Base-by-base conservation (phyloP, 352 stramenopile species). In the Pythium brassicae region DNA sequence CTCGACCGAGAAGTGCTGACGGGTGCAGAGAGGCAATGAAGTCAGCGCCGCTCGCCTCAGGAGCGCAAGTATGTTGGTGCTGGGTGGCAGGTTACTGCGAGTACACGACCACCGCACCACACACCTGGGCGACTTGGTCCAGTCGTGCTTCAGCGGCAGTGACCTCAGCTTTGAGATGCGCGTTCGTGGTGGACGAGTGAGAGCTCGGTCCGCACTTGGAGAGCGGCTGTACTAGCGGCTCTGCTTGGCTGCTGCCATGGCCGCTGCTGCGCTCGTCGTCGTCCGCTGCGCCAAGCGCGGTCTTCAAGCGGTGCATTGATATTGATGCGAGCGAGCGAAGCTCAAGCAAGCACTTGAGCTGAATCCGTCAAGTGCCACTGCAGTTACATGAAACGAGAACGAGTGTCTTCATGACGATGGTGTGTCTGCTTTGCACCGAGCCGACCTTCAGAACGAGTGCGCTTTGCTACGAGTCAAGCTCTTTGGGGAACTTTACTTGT, bases 1-100 rank as follows among this genome's bases (percentile, higher is more conserved):
- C 57, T 87, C 76, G 22, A 68, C 20, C 34, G 76, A 78, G 46
- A 87, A 87, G 62, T 82, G 72, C 68, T 83, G 37, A 1, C 15
- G n/a, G 40, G n/a, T 50, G 45, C 45, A 51, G 9, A 22, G 14
- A 12, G 5, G 45, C 23, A 37, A 22, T 20, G 20, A 27, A 17
- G 20, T 40, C 10, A 14, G 35, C 15, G 14, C 35, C 35, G 10
- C 6, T 11, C 7, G 7, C 14, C 11, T 40, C 14, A 12, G 32
- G 32, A 37, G 32, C 8, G 32, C 32, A 37, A n/a, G n/a, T n/a
- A n/a, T n/a, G n/a, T n/a, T n/a, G n/a, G n/a, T n/a, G n/a, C n/a
- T n/a, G n/a, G n/a, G n/a, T n/a, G n/a, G n/a, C n/a, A n/a, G n/a
- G n/a, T n/a, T n/a, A n/a, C n/a, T n/a, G n/a, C n/a, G n/a, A n/a